A percentile compares a stretch with the other conserved stretches of the same genome.
phyloP scores from a whole-genome alignment of 257 asterid species.

The Hygrophila difformis region DNA sequence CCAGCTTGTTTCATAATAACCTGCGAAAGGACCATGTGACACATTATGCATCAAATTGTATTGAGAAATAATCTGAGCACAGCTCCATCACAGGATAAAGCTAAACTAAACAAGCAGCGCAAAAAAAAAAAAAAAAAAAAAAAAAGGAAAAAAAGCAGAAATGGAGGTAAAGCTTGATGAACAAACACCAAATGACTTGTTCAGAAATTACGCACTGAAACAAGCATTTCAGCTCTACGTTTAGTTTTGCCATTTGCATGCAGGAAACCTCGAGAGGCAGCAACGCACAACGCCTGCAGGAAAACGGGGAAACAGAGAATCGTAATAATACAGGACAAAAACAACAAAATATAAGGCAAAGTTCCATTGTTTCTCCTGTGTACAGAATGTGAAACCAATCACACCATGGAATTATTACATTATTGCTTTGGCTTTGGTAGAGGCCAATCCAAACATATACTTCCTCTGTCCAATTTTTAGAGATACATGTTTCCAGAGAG shows the following conservation, averaged over 20 bases:
- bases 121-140: no score
- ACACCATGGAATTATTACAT: no score
- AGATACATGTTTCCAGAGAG: no score
- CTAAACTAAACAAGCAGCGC: not conserved
- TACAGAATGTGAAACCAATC: no score
- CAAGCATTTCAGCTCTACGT: conserved; percentile 87
- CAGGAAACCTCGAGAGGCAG: conserved; percentile 45
- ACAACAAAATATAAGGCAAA: no score
- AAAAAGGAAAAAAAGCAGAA: no score
- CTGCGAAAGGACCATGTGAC: conserved; percentile 30
- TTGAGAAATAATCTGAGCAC: not conserved
- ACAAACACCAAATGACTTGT: conserved; percentile 18
- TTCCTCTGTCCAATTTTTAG: no score
- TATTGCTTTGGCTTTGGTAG: no score
- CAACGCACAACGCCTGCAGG: conserved; percentile 69
- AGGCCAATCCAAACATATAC: no score
- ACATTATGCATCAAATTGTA: not conserved
- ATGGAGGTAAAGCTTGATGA: not conserved
- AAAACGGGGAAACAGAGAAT: conserved; percentile 1
- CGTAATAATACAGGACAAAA: not conserved
- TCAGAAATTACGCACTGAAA: conserved; percentile 59
- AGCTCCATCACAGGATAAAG: conserved; percentile 12
- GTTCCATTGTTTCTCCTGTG: no score
- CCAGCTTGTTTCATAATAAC: conserved; percentile 93
- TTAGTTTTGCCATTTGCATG: conserved; percentile 80